Percentiles rank a stretch among this genome's conserved stretches.
Conservation (phyloP, 2,329 filamentous ascomycete genomes). For the Fulvia fulva region DNA sequence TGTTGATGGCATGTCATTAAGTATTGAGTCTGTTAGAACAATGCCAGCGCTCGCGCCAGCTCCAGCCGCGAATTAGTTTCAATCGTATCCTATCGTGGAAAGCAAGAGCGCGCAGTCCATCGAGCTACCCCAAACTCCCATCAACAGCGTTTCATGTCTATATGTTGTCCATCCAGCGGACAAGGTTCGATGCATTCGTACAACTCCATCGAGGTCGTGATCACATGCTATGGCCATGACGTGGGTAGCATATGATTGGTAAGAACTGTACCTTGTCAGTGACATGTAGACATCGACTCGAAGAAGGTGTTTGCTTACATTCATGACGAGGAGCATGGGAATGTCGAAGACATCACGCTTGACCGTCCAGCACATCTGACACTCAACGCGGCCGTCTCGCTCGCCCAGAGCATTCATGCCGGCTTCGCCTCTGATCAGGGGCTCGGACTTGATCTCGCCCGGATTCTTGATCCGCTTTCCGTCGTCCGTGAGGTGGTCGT, state of each 20-base stretch:
- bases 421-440: constrained; percentile 57
- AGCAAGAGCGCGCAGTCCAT: background rate
- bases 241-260: constrained; percentile 18
- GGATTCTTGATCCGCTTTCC: constrained; percentile 27
- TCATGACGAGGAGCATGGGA: constrained; percentile 97
- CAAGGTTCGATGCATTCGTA: constrained; percentile 10
- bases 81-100: background rate
- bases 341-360: constrained; percentile 97
- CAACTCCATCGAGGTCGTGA: constrained; percentile 1
- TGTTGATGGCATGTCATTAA: background rate
- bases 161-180: constrained; percentile 11
- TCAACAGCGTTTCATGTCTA: background rate
- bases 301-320: constrained; percentile 62
- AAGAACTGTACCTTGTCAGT: constrained; percentile 19
- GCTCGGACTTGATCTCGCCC: constrained; percentile 23
- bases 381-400: constrained; percentile 87
- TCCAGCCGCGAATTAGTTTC: background rate
- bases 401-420: constrained; percentile 76
- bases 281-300: background rate
- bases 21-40: background rate
- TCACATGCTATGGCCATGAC: background rate
- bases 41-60: background rate
- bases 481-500: constrained; percentile 46
- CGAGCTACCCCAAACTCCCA: background rate
- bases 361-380: constrained; percentile 94